phyloP scores from a whole-genome alignment of 164 flowering plant genomes.

The Macadamia integrifolia region DNA sequence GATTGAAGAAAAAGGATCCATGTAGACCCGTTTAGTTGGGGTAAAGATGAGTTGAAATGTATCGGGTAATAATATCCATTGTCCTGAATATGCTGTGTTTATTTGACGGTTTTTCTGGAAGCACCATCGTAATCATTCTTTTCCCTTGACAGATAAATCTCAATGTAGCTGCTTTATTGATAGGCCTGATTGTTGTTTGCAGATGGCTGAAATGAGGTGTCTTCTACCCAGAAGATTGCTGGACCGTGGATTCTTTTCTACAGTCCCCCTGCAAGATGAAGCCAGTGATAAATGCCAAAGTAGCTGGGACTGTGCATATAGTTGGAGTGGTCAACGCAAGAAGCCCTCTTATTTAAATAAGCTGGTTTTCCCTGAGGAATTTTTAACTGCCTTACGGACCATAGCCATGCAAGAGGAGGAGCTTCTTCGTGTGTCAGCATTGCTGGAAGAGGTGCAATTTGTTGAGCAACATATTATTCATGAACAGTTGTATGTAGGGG shows the following conservation, averaged over 20 bases:
- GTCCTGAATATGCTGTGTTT: neutral
- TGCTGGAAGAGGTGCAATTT: conserved; percentile 75
- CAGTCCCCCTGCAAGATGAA: conserved; percentile 13
- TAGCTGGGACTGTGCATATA: conserved; percentile 35
- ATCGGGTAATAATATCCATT: neutral
- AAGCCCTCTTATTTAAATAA: conserved; percentile 64
- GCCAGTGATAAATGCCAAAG: conserved; percentile 6
- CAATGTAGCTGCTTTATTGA: neutral
- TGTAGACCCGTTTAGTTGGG: no score
- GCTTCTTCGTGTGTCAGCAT: conserved; percentile 54
- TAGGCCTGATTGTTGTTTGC: conserved; percentile 21
- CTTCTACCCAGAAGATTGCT: conserved; percentile 72
- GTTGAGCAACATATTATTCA: neutral
- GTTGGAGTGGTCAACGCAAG: conserved; percentile 92
- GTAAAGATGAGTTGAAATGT: no score
- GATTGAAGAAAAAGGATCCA: no score
- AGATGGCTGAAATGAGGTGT: conserved; percentile 88
- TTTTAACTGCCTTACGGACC: conserved; percentile 81
- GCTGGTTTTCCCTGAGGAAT: conserved; percentile 83
- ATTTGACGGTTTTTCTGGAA: neutral
- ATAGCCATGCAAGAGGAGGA: conserved; percentile 81
- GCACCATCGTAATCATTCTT: neutral
- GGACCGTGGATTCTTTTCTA: conserved; percentile 60
- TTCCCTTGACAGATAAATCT: neutral
- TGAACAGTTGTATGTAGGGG: neutral